phyloP scores from a whole-genome alignment of 2,329 filamentous ascomycete genomes.

The Capronia epimyces region DNA sequence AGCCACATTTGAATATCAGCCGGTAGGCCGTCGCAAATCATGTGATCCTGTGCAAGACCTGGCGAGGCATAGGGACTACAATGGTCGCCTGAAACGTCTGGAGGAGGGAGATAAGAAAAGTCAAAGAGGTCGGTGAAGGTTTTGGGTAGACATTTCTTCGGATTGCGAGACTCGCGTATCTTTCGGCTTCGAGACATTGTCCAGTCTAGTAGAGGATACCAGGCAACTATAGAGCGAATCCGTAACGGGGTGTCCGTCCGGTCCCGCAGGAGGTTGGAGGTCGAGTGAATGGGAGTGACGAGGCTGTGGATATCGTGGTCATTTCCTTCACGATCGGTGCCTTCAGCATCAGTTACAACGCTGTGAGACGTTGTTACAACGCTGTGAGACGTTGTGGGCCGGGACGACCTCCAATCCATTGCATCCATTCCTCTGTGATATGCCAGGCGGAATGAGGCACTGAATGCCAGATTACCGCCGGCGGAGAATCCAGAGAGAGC shows the following conservation, averaged over 20 bases:
- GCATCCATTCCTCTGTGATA: slow-evolving; percentile 36
- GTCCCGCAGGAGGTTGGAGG: slow-evolving; percentile 14
- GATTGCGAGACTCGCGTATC: slow-evolving; percentile 50
- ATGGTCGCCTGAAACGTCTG: slow-evolving; percentile 43
- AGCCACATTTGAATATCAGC: slow-evolving; percentile 58
- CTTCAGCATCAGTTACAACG: slow-evolving; percentile 12
- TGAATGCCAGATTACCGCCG: slow-evolving; percentile 58
- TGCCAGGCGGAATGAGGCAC: slow-evolving; percentile 55
- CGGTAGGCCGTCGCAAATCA: slow-evolving; percentile 51
- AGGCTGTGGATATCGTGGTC: slow-evolving; percentile 12
- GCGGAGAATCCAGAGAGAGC: slow-evolving; percentile 59
- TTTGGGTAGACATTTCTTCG: slow-evolving; percentile 45
- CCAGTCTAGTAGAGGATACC: slow-evolving; percentile 60
- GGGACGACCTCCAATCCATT: slow-evolving; percentile 29
- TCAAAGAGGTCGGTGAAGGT: slow-evolving; percentile 49
- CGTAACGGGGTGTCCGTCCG: slow-evolving; percentile 40
- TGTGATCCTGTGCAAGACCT: slow-evolving; percentile 49
- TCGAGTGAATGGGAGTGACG: slow-evolving; percentile 17
- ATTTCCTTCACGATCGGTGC: slow-evolving; percentile 13
- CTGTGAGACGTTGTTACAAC: slow-evolving; percentile 26
- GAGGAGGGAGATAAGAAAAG: slow-evolving; percentile 42
- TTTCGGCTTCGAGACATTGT: slow-evolving; percentile 56
- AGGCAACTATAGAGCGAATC: slow-evolving; percentile 54
- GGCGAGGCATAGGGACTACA: slow-evolving; percentile 56
- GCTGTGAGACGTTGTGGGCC: slow-evolving; percentile 29